Evolutionary conservation across 2,329 filamentous ascomycete species (phyloP), one percentile per base, ranked within the genome.

Genomic region (Gaeumannomyces tritici): DNA sequence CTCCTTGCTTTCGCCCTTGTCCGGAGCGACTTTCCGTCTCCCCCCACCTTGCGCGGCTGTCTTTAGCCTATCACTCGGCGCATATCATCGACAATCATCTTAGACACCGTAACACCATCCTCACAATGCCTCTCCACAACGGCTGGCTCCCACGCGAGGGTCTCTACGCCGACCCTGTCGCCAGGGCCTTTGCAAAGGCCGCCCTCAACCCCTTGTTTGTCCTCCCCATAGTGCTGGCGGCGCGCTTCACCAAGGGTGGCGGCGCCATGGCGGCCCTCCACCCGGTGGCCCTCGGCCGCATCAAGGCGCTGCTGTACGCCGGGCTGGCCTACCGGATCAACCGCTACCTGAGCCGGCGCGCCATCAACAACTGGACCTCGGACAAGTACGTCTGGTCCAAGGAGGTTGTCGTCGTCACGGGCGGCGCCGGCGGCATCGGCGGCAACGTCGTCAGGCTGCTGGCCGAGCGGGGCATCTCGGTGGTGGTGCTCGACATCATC

Each of bases 361-460:
- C 75, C 1, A 66, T 77, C 62, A 79, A 82, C 70, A 81, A 80
- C 70, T 84, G 79, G 77, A 76, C 70, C 1, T 70, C 67, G 13
- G 83, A 85, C 68, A 81, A 80, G 61, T 89, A 92, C 26, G 60
- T 61, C 4, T 63, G 64, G 63, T 42, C 59, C 47, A 62, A 63
- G 60, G 67, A 68, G 75, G 80, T 92, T 60, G 86, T 90, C 3
- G 77, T 92, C 56, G 80, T 93, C 26, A 93, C 90, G 0, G 89
- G 90, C 9, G 90, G 90, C 9, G 85, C 87, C 55, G 84, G 84
- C 62, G 90, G 90, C 0, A 91, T 93, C 69, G 90, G 90, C 18
- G 83, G 81, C 26, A 75, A 81, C 51, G 80, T 91, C 3, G 88
- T 89, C 18, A 79, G 80, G 66, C 72, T 87, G 61, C 77, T 95